Evolutionary conservation across 148 eudicot genomes (phyloP).

Genomic region (Tetragonia tetragonoides): DNA sequence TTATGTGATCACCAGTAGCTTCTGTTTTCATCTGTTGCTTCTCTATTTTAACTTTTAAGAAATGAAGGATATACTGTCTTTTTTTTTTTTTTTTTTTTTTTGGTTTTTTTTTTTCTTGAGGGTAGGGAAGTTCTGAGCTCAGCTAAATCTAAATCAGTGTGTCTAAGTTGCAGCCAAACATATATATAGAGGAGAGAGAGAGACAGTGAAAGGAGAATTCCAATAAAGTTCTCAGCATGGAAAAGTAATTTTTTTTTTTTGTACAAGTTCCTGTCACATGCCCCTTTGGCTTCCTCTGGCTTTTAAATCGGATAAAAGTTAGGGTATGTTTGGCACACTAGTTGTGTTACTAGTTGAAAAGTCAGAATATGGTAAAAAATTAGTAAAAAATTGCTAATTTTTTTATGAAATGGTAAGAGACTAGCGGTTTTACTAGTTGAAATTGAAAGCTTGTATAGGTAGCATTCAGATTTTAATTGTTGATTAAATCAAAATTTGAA

Average conservation of each 20-base stretch:
- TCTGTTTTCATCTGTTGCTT: constrained; percentile 29
- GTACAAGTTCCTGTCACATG: constrained; percentile 12
- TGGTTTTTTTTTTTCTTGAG: too few species aligned
- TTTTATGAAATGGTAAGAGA: too few species aligned
- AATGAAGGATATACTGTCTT: background rate
- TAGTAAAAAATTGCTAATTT: too few species aligned
- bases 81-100: background rate
- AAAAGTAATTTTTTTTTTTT: background rate
- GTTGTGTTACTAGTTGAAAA: too few species aligned
- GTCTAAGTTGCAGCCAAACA: background rate
- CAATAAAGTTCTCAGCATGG: background rate
- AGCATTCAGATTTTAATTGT: too few species aligned
- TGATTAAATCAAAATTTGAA: too few species aligned
- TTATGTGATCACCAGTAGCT: background rate
- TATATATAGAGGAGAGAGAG: constrained; percentile 4
- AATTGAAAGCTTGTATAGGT: too few species aligned
- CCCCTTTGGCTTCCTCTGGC: background rate
- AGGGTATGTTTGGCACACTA: too few species aligned
- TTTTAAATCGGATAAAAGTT: background rate
- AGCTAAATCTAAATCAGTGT: constrained; percentile 11
- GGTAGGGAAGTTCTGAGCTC: background rate
- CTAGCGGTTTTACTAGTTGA: too few species aligned
- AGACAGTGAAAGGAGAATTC: background rate
- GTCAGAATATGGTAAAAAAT: too few species aligned
- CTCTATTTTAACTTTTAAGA: background rate